A percentile compares a stretch with the other conserved stretches of the same genome.
Evolutionary conservation across 306 rosid genomes (phyloP).

Genomic region (Begonia loranthoides): DNA sequence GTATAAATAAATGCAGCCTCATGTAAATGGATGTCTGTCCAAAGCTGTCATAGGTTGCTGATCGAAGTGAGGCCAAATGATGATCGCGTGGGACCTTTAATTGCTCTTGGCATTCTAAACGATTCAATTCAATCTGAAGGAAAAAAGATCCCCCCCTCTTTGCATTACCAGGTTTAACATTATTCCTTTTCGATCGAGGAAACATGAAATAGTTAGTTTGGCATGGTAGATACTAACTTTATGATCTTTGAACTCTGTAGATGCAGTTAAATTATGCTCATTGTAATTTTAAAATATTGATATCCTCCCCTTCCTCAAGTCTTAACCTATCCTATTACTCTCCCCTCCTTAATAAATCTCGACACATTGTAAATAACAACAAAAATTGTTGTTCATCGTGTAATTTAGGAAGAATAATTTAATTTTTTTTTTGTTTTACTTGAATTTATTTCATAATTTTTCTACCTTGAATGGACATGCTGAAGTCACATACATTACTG

Average conservation of each 20-base stretch:
- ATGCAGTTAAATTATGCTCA: too few species aligned
- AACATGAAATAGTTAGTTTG: not conserved
- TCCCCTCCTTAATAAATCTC: too few species aligned
- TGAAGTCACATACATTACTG: not conserved
- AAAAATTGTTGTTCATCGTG: too few species aligned
- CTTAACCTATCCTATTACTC: too few species aligned
- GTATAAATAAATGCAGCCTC: slow-evolving; percentile 23
- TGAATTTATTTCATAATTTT: not conserved
- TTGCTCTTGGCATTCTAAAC: slow-evolving; percentile 42
- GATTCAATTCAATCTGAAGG: slow-evolving; percentile 25
- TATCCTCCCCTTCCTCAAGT: too few species aligned
- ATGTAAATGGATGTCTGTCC: slow-evolving; percentile 53
- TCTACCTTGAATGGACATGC: not conserved
- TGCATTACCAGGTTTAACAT: slow-evolving; percentile 42
- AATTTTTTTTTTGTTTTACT: not conserved
- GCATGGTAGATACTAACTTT: not conserved
- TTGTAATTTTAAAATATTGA: too few species aligned
- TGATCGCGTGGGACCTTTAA: slow-evolving; percentile 57
- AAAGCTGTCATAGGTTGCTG: slow-evolving; percentile 54
- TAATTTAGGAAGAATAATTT: too few species aligned
- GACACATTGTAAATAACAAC: too few species aligned
- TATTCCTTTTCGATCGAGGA: slow-evolving; percentile 3
- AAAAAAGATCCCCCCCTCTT: slow-evolving; percentile 27
- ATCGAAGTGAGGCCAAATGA: slow-evolving; percentile 39
- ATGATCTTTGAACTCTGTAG: slow-evolving; percentile 1